Base-by-base conservation (phyloP, 305 asterid species). In the Solanum hybrid region DNA sequence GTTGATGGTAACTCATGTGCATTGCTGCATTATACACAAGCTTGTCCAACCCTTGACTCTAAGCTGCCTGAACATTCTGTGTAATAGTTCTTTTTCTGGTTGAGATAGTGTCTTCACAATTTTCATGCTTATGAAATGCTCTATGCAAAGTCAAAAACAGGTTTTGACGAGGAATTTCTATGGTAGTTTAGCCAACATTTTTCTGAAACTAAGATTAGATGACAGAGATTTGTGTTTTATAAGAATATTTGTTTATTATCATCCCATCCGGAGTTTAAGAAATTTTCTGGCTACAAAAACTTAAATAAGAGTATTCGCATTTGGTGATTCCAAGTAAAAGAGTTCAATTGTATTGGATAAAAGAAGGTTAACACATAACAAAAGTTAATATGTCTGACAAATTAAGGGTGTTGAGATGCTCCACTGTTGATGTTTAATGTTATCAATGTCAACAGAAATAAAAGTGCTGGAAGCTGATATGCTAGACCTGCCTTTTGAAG, bases 391-490 rank as follows among this genome's bases (percentile, higher is more conserved):
- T 81, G 37, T 42, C 16, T 42, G 71, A 81, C 37, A 27, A 81
- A 8, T 16, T 81, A 9, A 27, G 80, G 64, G 73, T 79, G 85
- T 88, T 51, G 73, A 80, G 76, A 87, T 90, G 82, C 89, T 88
- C 87, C 22, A 86, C 76, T 88, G 64, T 86, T 91, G 87, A 73
- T 79, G 75, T 24, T 11, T 31, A 10, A 51, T 46, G 66, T 87
- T 27, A 37, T 76, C 71, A 22, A 88, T 90, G 82, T 37, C n/a
- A 79, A 78, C 98, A 97, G 99, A 93, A 88, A 94, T 97, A 91
- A 93, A 91, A 91, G 99, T 95, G 90, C 91, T 96, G 94, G 98
- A 96, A 93, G 99, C 98, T 75, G 99, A 97, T 94, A 97, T 97
- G 99, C 94, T 97, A 89, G 96, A 95, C 92, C 96, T 97, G 85